Evolutionary conservation across 768 basidiomycete genomes (phyloP), one percentile per base, ranked within the genome.

Genomic region (Boletus insuetus): DNA sequence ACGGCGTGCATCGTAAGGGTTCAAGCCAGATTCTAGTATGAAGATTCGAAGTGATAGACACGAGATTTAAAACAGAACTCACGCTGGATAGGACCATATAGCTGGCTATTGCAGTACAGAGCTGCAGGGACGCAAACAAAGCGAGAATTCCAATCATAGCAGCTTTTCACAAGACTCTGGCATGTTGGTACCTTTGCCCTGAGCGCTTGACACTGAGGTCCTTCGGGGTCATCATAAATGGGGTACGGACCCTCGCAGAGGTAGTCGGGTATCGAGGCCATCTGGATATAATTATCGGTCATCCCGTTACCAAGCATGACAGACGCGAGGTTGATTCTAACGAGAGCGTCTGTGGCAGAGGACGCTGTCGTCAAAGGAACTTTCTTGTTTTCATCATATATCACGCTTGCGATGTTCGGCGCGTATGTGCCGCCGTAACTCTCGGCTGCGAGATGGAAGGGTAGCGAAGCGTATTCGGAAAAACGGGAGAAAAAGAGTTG

Each of bases 261-360:
- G 67, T 84, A 93, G 59, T 96, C 94, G 1, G 91, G 87, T 20
- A 97, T 75, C 35, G 84, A 79, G 5, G 80, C 85, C 75, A 91
- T 85, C 66, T 98, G 96, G 40, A 83, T 74, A 64, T 82, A 84
- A 9, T 91, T 90, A 62, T 95, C 87, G 1, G 92, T 94, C 47
- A 89, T 75, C 11, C 91, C 95, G 66, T 94, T 97, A 4, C 87
- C 96, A 49, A 98, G 82, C 58, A 98, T 79, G 46, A 98, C 73
- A 0, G 89, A 92, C 31, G 81, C 84, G 32, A 96, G 80, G 74
- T 94, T 93, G 72, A 97, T 85, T 59, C 79, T 78, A 62, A 82
- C 76, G 40, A 92, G 69, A 32, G 42, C 32, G 16, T 46, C 45
- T n/a, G 73, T 70, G 0, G 82, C 77, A 9, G 67, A 70, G 43